Percentiles rank a stretch among this genome's conserved stretches.
These are phyloP conservation scores for Albophoma yamanashiensis DNA, from an alignment of 2,329 filamentous ascomycete species.

Conservation along the genomic window DNA sequence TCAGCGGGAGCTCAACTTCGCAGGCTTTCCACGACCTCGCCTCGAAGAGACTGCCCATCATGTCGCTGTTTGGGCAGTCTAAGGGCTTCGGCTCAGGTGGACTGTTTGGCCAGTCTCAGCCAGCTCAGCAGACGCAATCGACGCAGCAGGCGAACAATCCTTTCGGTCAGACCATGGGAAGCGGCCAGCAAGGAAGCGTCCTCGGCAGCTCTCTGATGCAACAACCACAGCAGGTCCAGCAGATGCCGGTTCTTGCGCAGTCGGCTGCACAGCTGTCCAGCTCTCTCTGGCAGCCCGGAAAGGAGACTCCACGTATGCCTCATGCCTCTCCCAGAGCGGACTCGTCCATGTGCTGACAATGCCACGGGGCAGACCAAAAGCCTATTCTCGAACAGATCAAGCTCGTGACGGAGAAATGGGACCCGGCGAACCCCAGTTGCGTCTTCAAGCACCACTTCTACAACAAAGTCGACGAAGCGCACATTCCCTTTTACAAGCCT, in stretches of 20 bases:
- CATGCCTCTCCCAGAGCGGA: not conserved
- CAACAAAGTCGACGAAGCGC: constrained; percentile 67
- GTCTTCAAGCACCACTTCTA: constrained; percentile 80
- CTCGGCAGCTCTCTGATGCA: constrained; percentile 19
- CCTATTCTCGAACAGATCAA: constrained; percentile 65
- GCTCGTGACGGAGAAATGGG: constrained; percentile 63
- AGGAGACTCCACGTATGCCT: constrained; percentile 35
- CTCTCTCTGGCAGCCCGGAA: constrained; percentile 43
- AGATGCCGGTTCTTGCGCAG: constrained; percentile 31
- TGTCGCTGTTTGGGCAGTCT: constrained; percentile 30
- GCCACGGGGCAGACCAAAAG: constrained; percentile 42
- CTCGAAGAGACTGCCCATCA: constrained; percentile 6
- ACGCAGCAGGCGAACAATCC: constrained; percentile 12
- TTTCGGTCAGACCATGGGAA: constrained; percentile 18
- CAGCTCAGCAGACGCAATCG: constrained; percentile 19
- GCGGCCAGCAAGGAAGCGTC: constrained; percentile 25
- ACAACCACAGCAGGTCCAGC: constrained; percentile 28
- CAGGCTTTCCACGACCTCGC: not conserved
- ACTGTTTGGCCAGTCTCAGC: constrained; percentile 27
- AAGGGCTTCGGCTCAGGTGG: constrained; percentile 20
- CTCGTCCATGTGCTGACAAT: constrained; percentile 1
- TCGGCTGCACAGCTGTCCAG: constrained; percentile 35
- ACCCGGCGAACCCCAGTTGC: constrained; percentile 55
- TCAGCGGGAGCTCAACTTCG: constrained; percentile 3
- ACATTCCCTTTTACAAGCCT: constrained; percentile 67